phyloP scores from a whole-genome alignment of 345 rosid genomes.

The Eucalyptus melliodora region DNA sequence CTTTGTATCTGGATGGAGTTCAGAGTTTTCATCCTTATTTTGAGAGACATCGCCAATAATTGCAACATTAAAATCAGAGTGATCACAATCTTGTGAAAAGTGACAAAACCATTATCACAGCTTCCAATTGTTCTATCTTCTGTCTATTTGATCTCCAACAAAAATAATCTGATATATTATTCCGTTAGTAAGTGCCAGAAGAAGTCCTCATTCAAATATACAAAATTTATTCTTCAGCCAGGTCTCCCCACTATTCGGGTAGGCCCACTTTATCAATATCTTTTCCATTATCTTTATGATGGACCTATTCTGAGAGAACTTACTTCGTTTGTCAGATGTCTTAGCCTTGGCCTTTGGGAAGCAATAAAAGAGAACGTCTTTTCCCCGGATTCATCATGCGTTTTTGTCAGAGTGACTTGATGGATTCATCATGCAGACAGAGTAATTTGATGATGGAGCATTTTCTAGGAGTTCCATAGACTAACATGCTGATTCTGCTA shows the following conservation, averaged over 20 bases:
- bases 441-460: background rate
- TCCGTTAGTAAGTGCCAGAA: background rate
- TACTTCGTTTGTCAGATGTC: background rate
- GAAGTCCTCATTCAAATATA: background rate
- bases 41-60: constrained; percentile 8
- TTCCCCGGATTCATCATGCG: background rate
- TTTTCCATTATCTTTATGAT: background rate
- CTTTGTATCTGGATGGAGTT: constrained; percentile 67
- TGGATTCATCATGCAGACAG: background rate
- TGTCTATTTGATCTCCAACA: background rate
- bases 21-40: constrained; percentile 57
- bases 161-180: background rate
- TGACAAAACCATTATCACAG: background rate
- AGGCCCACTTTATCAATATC: background rate
- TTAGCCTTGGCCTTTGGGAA: background rate
- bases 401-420: background rate
- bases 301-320: background rate
- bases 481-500: background rate
- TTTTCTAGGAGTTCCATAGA: background rate
- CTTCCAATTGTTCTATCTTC: background rate
- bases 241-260: background rate
- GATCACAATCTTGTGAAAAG: background rate
- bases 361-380: background rate
- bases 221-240: background rate
- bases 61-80: background rate